Base-by-base conservation (phyloP, 768 basidiomycete genomes). In the Termitomyces sp. region DNA sequence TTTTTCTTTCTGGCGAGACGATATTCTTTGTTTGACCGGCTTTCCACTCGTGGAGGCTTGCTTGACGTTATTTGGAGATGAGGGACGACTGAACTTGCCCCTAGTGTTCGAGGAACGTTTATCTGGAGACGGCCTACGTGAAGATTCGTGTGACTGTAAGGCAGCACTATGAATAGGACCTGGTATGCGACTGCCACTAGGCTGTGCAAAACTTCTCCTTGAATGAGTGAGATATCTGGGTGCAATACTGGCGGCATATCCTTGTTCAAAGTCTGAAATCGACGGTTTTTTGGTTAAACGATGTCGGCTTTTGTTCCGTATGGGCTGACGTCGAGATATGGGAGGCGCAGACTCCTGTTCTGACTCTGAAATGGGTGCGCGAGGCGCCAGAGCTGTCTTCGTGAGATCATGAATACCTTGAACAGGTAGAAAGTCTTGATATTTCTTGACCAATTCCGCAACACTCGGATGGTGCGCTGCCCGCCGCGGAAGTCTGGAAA, bases 201-300 rank as follows among this genome's bases (percentile, higher is more conserved):
- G 66, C 15, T 69, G 69, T 39, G 74, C 70, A 8, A 76, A 56
- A 5, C 79, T 67, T 54, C 83, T 78, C 46, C 83, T 78, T 33
- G 76, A 67, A 61, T 79, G 81, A 10, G 82, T 83, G 24, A 87
- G 74, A 62, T 91, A 87, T 62, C 82, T 80, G 2, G 92, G 88
- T 1, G 92, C 93, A 57, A 94, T 86, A 66, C 94, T 94, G n/a
- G 87, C 90, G 4, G 94, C 93, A 72, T 95, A 96, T 48, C 94
- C 85, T 56, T 89, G 84, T 72, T 96, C 94, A 54, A 92, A 92
- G 67, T 96, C 94, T 6, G 94, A 95, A 10, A 78, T 77, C 9
- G 87, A 86, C 39, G 83, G 72, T 61, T 84, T 84, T 66, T 76
- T 80, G 44, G 79, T 71, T 47, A 77, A 63, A 39, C 77, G 80